Conservation (phyloP, 768 basidiomycete genomes). For the Rhizopogon sp. region DNA sequence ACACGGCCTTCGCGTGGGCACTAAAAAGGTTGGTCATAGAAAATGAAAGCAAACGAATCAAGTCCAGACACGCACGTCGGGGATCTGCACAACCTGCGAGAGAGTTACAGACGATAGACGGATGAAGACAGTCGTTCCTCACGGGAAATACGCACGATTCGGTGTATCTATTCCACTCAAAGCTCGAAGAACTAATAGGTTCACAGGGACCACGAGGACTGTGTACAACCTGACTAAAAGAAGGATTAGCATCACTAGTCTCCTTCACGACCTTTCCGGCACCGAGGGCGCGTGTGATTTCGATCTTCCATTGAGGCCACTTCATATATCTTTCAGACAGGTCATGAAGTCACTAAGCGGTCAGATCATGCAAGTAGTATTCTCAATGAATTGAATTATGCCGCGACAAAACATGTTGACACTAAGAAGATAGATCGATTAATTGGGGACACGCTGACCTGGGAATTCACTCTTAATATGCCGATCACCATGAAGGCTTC, state of each 20-base stretch:
- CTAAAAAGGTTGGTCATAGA: not conserved
- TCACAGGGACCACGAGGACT: not conserved
- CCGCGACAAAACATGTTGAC: not conserved
- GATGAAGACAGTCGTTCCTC: no score
- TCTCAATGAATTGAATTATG: not conserved
- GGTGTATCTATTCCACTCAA: not conserved
- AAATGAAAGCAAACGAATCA: not conserved
- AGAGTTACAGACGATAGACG: not conserved
- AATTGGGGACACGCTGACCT: not conserved
- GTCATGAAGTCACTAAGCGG: not conserved
- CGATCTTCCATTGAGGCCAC: not conserved
- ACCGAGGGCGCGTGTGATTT: not conserved
- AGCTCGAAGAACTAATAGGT: not conserved
- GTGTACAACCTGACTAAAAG: not conserved
- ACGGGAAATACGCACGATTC: not conserved
- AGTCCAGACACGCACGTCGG: not conserved
- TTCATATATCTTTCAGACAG: not conserved
- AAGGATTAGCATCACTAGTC: not conserved
- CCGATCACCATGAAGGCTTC: slow-evolving; percentile 1
- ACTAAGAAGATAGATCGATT: not conserved
- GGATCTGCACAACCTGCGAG: not conserved
- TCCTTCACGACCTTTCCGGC: not conserved
- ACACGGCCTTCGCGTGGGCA: not conserved
- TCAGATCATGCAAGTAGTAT: not conserved
- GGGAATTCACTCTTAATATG: not conserved